Evolutionary conservation across 2,329 filamentous ascomycete genomes (phyloP), one percentile per base, ranked within the genome.

Genomic region (Lachnum nothofagi): DNA sequence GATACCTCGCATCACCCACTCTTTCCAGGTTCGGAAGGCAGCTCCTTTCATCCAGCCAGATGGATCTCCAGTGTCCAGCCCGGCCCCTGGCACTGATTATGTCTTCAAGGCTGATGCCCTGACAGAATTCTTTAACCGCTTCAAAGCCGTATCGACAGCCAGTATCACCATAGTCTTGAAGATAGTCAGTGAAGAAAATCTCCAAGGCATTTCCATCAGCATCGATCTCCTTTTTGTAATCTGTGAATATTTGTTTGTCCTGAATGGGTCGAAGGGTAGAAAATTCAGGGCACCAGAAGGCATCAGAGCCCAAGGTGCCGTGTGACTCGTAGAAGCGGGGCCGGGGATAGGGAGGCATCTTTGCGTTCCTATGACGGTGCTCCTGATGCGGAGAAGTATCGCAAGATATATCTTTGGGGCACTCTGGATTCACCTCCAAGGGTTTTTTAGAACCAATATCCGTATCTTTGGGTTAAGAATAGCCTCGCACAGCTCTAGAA

Each of bases 11-110:
- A 14, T 44, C n/a, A 29, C 20, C 33, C n/a, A 31, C 17, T 29
- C 31, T 27, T 24, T 39, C 19, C 1, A 39, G 37, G 5, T 49
- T 33, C 17, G 39, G 42, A 16, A 29, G 12, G 10, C 17, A n/a
- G 34, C 2, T 17, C 35, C 47, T 39, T 3, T 49, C 47, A 22
- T 49, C 42, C 16, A 49, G 34, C 47, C 47, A 49, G 2, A 35
- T 23, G 3, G 14, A 14, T 14, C 22, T 45, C n/a, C 23, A 24
- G 12, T 12, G 12, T n/a, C 41, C 42, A 12, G 47, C 47, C 3
- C 12, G 3, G 10, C 41, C 34, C 4, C 6, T 42, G 10, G 23
- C 25, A 23, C 3, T 16, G 12, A 22, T 12, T 3, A 49, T 20
- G 10, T 49, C 42, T n/a, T 24, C 24, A 14, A 49, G n/a, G 10